Evolutionary conservation across 179 eudicot genomes (phyloP).

Genomic region (Corrigiola litoralis): DNA sequence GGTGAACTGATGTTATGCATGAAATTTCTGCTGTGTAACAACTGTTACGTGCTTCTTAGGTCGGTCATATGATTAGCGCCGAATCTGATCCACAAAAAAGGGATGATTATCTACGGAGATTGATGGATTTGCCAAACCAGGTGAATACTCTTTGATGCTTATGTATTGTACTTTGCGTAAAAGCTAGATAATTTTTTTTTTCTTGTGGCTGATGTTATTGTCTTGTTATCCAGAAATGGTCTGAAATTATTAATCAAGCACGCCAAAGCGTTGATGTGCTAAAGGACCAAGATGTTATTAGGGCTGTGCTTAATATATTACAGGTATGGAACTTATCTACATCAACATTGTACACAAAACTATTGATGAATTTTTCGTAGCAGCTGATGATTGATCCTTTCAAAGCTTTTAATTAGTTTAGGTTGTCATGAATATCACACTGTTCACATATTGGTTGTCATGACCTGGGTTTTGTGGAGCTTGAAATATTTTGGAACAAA

Average conservation of each 20-base stretch:
- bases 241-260: slow-evolving; percentile 94
- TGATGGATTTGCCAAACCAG: slow-evolving; percentile 97
- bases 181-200: not conserved
- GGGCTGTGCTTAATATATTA: slow-evolving; percentile 93
- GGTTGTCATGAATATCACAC: too few species aligned
- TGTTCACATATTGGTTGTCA: too few species aligned
- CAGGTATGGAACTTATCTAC: slow-evolving; percentile 64
- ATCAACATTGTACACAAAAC: too few species aligned
- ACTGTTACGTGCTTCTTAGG: slow-evolving; percentile 44
- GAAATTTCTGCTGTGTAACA: not conserved
- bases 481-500: too few species aligned
- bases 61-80: slow-evolving; percentile 93
- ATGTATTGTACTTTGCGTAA: not conserved
- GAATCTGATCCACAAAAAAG: slow-evolving; percentile 88
- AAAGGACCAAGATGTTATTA: slow-evolving; percentile 78
- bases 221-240: slow-evolving; percentile 69
- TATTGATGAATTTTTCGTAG: too few species aligned
- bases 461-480: too few species aligned
- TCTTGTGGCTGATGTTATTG: slow-evolving; percentile 11
- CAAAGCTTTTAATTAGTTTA: too few species aligned
- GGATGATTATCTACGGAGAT: slow-evolving; percentile 81
- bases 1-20: too few species aligned
- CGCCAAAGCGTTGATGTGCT: slow-evolving; percentile 82
- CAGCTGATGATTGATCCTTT: too few species aligned
- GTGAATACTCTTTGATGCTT: slow-evolving; percentile 26